Evolutionary conservation across 768 basidiomycete species (phyloP), one percentile per base, ranked within the genome.

Genomic region (Suillus tomentosus): DNA sequence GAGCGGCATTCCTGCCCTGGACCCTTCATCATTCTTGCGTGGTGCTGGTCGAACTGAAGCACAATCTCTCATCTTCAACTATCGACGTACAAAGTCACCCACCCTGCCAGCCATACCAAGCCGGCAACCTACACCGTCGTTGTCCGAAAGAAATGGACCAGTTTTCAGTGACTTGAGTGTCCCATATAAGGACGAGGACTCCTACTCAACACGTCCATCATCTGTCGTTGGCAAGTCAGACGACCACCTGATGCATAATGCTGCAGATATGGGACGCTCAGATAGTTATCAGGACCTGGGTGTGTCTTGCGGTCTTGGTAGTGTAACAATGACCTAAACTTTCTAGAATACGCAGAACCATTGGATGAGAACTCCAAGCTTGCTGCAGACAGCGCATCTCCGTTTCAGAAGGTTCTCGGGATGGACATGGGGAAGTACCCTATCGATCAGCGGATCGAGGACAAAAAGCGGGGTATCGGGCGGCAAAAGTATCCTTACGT

Each of bases 391-490:
- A 84, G 84, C 66, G 73, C 72, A 2, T 75, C 72, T 3, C 76
- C 80, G 4, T 76, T 86, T 4, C 70, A 71, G 10, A 76, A 71
- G 55, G 79, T 87, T 42, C 63, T 88, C n/a, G 77, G 79, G 14
- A 31, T 58, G 17, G 10, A 58, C 11, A 69, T 70, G 42, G 84
- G 81, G 11, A 81, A 77, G 63, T 88, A 88, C 63, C 89, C 90
- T 5, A 47, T 91, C 37, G 85, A 91, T 65, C 90, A 96, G 71
- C 85, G 90, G 57, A 95, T 97, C 71, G 91, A 95, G 71, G 83
- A 92, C 71, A 96, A 96, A 81, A 90, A 85, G 72, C 83, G 90
- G 37, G 94, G 94, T 1, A 84, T 96, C 56, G 91, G 91, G 8
- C 83, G 92, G 24, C 96, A 98, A 77, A 85, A 74, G 66, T 84